A percentile compares a stretch with the other conserved stretches of the same genome.
Evolutionary conservation across 176 grass and related monocot genomes (phyloP).

Genomic region (Triticum dicoccoides): DNA sequence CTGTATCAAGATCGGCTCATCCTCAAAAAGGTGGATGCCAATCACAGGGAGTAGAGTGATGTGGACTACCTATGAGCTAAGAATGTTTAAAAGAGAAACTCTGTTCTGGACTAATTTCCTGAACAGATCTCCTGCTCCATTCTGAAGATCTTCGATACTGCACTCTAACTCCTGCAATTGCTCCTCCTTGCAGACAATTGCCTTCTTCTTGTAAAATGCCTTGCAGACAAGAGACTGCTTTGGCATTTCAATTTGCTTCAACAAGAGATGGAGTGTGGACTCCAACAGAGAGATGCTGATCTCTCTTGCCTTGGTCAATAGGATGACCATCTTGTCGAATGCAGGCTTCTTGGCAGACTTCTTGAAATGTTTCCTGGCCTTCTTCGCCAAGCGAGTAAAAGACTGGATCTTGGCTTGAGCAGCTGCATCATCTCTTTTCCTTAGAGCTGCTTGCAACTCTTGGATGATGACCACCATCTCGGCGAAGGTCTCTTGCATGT

Average conservation of each 20-base stretch:
- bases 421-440: too few species aligned
- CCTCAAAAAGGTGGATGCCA: slow-evolving; percentile 21
- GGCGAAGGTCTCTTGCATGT: too few species aligned
- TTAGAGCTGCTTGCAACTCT: too few species aligned
- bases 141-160: slow-evolving; percentile 23
- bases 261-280: background rate
- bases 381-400: too few species aligned
- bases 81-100: slow-evolving; percentile 31
- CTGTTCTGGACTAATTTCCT: slow-evolving; percentile 26
- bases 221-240: background rate
- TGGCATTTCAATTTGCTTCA: background rate
- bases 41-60: background rate
- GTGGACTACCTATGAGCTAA: background rate
- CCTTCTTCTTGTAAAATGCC: slow-evolving; percentile 10
- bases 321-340: too few species aligned
- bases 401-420: too few species aligned
- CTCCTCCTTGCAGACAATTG: background rate
- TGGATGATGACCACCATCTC: too few species aligned
- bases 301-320: too few species aligned
- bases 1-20: too few species aligned
- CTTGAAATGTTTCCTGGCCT: too few species aligned
- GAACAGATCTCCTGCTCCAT: background rate
- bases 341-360: too few species aligned
- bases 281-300: too few species aligned
- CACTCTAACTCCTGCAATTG: slow-evolving; percentile 27